phyloP scores from a whole-genome alignment of 352 stramenopile species.

The Globisporangium nunn region DNA sequence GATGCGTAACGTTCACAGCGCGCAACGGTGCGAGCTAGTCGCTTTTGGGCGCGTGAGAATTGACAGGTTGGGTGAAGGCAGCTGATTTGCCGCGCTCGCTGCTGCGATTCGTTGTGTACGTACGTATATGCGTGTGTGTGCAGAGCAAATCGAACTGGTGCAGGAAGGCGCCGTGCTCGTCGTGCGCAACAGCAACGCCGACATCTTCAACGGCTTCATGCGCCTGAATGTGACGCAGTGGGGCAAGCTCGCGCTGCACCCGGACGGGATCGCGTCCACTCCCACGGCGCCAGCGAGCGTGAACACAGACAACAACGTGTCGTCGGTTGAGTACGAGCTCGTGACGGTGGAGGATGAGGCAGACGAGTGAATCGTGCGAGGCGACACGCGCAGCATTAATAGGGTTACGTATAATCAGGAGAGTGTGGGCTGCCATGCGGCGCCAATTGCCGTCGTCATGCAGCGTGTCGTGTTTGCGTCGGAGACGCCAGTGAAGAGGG shows the following conservation, averaged over 20 bases:
- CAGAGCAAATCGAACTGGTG: constrained; percentile 76
- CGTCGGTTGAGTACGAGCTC: constrained; percentile 77
- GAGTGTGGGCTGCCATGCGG: neutral
- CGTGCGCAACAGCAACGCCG: constrained; percentile 74
- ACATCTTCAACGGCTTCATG: constrained; percentile 85
- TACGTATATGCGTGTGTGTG: neutral
- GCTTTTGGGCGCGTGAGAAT: neutral
- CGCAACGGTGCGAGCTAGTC: constrained; percentile 46
- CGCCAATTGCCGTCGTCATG: neutral
- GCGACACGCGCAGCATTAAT: neutral
- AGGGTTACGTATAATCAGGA: constrained; percentile 6
- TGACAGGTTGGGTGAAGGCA: neutral
- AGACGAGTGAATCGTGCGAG: constrained; percentile 22
- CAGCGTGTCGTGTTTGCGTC: neutral
- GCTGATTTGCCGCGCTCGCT: neutral
- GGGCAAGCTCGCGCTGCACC: constrained; percentile 69
- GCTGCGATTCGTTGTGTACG: neutral
- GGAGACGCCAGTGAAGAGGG: neutral
- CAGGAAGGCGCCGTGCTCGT: constrained; percentile 51
- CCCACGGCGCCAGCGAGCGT: constrained; percentile 35
- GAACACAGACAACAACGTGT: constrained; percentile 71
- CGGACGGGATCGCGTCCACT: constrained; percentile 69
- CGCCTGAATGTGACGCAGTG: constrained; percentile 80
- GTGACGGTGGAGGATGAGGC: constrained; percentile 57
- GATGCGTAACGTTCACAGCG: constrained; percentile 74